Conservation (phyloP, 805 yeast genomes). For the Schwanniomyces pseudopolymorphus region DNA sequence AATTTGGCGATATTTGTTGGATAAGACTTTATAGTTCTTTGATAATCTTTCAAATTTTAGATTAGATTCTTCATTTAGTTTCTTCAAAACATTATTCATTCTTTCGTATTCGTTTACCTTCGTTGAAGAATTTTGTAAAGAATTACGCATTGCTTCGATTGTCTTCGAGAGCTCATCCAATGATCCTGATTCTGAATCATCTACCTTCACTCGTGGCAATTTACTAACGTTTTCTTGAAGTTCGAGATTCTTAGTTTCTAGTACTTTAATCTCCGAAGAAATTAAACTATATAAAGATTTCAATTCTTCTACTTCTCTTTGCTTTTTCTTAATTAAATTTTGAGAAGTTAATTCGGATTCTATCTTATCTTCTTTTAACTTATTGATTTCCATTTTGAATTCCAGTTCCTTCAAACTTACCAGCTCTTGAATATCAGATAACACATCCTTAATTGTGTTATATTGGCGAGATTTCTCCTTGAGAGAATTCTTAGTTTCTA, state of each 20-base stretch:
- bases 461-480: constrained; percentile 84
- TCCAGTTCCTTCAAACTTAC: constrained; percentile 55
- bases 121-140: constrained; percentile 50
- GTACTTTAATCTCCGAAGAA: constrained; percentile 36
- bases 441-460: constrained; percentile 63
- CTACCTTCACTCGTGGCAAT: background rate
- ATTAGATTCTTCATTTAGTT: constrained; percentile 63
- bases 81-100: constrained; percentile 53
- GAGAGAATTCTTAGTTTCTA: constrained; percentile 66
- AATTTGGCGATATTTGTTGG: constrained; percentile 54
- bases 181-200: constrained; percentile 12
- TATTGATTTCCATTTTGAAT: constrained; percentile 49
- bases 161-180: constrained; percentile 26
- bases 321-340: constrained; percentile 50
- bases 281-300: constrained; percentile 44
- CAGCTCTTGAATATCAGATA: constrained; percentile 67
- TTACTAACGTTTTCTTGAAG: constrained; percentile 27
- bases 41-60: constrained; percentile 65
- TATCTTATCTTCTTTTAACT: constrained; percentile 59
- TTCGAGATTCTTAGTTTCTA: constrained; percentile 30
- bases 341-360: constrained; percentile 56
- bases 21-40: constrained; percentile 66
- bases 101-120: constrained; percentile 58
- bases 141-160: constrained; percentile 47
- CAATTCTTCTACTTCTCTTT: constrained; percentile 65